Conservation (phyloP, 805 yeast species). For the Ogataea henricii region DNA sequence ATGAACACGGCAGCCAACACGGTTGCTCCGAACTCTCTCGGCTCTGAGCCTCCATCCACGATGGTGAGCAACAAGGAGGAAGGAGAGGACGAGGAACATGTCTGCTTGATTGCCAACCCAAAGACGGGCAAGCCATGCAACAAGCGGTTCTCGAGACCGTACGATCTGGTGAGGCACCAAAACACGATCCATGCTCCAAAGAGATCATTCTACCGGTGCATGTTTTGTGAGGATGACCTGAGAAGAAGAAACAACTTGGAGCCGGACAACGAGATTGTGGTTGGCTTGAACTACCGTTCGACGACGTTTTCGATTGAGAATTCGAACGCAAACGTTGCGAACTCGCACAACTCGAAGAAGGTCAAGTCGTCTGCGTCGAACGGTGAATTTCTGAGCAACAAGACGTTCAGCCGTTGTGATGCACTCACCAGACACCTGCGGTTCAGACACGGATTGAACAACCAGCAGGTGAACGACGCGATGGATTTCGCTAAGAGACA, state of each 20-base stretch:
- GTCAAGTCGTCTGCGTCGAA: slow-evolving; percentile 28
- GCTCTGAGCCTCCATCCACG: neutral
- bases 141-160: slow-evolving; percentile 88
- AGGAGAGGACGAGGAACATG: slow-evolving; percentile 41
- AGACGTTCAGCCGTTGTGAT: slow-evolving; percentile 91
- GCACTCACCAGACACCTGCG: slow-evolving; percentile 92
- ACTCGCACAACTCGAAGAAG: slow-evolving; percentile 42
- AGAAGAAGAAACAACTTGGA: slow-evolving; percentile 44
- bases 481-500: slow-evolving; percentile 76
- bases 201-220: slow-evolving; percentile 83
- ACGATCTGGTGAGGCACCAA: slow-evolving; percentile 92
- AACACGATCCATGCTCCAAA: slow-evolving; percentile 92
- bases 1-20: neutral
- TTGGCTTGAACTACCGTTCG: slow-evolving; percentile 28
- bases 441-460: slow-evolving; percentile 79
- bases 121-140: slow-evolving; percentile 64
- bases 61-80: slow-evolving; percentile 1
- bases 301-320: slow-evolving; percentile 31
- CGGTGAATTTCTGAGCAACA: slow-evolving; percentile 37
- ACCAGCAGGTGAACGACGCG: slow-evolving; percentile 66
- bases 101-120: slow-evolving; percentile 62
- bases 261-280: slow-evolving; percentile 48
- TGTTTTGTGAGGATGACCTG: slow-evolving; percentile 75
- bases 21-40: neutral
- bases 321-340: slow-evolving; percentile 32